phyloP scores from a whole-genome alignment of 2,329 filamentous ascomycete genomes.

The Ophiostoma angusticollis region DNA sequence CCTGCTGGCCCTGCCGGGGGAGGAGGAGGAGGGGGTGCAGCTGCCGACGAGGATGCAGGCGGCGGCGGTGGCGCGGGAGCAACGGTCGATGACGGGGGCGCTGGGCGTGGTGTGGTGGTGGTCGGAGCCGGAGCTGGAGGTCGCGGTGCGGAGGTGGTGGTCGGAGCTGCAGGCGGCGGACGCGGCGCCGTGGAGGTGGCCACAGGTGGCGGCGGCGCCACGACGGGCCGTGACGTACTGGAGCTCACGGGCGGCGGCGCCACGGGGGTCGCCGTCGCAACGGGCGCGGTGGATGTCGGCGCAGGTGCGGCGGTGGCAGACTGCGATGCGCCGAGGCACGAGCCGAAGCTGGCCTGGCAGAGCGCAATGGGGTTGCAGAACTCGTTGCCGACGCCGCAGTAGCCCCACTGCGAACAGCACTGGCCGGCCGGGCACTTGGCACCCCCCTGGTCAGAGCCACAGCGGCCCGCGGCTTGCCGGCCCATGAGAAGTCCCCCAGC shows the following conservation, averaged over 20 bases:
- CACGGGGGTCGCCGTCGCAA: conserved; percentile 13
- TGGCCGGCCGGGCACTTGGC: conserved; percentile 12
- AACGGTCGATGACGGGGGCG: too few relatives aligned
- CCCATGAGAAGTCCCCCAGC: neutral
- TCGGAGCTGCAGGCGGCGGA: neutral
- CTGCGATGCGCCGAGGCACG: conserved; percentile 7
- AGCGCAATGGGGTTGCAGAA: conserved; percentile 10
- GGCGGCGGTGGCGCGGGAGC: neutral
- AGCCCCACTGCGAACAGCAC: conserved; percentile 16
- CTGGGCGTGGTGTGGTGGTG: conserved; percentile 12
- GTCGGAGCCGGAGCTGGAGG: neutral
- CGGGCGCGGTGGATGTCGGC: conserved; percentile 1
- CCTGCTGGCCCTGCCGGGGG: conserved; percentile 9
- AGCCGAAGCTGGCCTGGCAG: conserved; percentile 12
- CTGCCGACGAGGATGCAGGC: neutral
- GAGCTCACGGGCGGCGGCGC: too few relatives aligned
- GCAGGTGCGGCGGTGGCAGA: neutral
- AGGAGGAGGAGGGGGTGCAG: neutral
- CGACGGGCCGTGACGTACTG: too few relatives aligned
- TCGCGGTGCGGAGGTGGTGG: conserved; percentile 12
- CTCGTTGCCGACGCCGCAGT: conserved; percentile 12
- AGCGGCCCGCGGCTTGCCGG: conserved; percentile 6
- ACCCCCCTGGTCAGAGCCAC: conserved; percentile 9
- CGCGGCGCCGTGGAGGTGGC: neutral
- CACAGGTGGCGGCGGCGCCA: neutral